Conservation (phyloP, 2,329 filamentous ascomycete genomes). For the Ophiobolus disseminans region DNA sequence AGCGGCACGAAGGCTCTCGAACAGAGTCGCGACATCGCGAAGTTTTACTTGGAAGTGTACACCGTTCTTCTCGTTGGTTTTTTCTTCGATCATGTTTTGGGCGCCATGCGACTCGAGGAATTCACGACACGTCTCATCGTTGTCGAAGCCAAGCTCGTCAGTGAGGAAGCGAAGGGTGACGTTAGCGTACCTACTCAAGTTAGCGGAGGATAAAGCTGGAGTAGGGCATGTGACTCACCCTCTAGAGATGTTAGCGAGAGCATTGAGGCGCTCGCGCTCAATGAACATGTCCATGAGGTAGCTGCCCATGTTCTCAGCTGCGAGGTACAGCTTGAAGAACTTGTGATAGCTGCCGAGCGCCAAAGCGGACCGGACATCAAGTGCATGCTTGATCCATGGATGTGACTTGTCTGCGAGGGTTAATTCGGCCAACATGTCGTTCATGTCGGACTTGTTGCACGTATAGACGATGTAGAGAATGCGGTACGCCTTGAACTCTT, state of each 20-base stretch:
- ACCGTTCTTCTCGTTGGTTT: conserved; percentile 57
- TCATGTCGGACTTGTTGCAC: conserved; percentile 96
- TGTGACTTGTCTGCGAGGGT: conserved; percentile 94
- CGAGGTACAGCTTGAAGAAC: conserved; percentile 95
- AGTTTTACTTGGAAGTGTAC: conserved; percentile 57
- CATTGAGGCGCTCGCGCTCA: conserved; percentile 86
- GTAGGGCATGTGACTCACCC: conserved; percentile 68
- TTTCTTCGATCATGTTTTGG: conserved; percentile 78
- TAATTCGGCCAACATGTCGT: conserved; percentile 98
- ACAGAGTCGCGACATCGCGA: conserved; percentile 67
- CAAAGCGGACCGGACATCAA: conserved; percentile 88
- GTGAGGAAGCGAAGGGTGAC: conserved; percentile 90
- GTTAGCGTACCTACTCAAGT: conserved; percentile 80
- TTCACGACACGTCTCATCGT: conserved; percentile 85
- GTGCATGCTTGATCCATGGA: conserved; percentile 82
- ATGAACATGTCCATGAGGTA: conserved; percentile 99
- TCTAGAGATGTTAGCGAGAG: conserved; percentile 91
- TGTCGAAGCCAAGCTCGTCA: conserved; percentile 94
- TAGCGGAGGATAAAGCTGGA: conserved; percentile 49
- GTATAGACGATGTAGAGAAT: conserved; percentile 99
- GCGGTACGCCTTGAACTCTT: conserved; percentile 99
- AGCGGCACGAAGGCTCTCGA: conserved; percentile 74
- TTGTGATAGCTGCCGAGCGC: conserved; percentile 96
- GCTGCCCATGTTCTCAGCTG: conserved; percentile 94
- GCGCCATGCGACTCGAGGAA: conserved; percentile 86